Percentiles rank a stretch among this genome's conserved stretches.
Conservation (phyloP, 768 basidiomycete genomes). For the Phanerochaete sordida region DNA sequence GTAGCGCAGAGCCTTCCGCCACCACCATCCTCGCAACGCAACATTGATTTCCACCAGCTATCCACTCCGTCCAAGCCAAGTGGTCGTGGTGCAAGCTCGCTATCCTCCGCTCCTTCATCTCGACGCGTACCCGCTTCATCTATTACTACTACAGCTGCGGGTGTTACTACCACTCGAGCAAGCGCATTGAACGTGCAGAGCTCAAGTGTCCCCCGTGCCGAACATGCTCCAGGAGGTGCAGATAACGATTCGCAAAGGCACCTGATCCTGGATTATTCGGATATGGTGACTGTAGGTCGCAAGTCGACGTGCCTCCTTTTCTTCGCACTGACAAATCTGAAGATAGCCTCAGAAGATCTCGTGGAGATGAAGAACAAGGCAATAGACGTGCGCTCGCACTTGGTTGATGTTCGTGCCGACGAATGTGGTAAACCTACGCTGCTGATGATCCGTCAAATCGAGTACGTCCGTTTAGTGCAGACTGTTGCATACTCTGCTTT, state of each 20-base stretch:
- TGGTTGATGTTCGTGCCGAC: background rate
- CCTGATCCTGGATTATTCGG: slow-evolving; percentile 5
- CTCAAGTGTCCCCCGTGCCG: too few relatives aligned
- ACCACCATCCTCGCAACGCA: background rate
- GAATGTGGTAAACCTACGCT: background rate
- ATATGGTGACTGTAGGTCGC: slow-evolving; percentile 3
- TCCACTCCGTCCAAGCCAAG: background rate
- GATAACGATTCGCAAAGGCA: background rate
- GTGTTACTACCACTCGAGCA: too few relatives aligned
- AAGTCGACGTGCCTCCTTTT: background rate
- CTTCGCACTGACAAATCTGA: too few relatives aligned
- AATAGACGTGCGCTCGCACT: background rate
- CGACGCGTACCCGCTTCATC: background rate
- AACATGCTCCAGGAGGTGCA: background rate
- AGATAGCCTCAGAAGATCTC: too few relatives aligned
- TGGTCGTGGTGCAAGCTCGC: background rate
- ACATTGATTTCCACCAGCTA: background rate
- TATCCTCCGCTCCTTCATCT: background rate
- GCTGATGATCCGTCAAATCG: background rate
- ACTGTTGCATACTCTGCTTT: background rate
- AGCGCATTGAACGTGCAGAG: too few relatives aligned
- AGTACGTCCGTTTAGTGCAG: slow-evolving; percentile 5
- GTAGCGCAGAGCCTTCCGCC: background rate
- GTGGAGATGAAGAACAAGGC: slow-evolving; percentile 10
- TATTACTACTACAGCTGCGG: background rate